Base-by-base conservation (phyloP, 2,329 filamentous ascomycete species). In the Botryosphaeria agaves region DNA sequence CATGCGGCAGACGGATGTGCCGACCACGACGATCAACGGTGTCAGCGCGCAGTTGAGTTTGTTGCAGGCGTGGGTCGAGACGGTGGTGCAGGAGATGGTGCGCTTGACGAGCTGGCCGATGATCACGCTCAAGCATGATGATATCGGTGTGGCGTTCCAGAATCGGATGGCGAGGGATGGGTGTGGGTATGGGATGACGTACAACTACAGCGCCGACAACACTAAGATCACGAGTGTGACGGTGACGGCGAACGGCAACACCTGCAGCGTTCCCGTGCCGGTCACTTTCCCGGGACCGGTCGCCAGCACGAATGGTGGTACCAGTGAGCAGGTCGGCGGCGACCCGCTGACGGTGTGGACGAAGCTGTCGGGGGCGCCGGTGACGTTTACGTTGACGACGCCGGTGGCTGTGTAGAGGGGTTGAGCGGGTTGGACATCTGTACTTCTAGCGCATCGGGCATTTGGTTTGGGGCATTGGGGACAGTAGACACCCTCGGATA, bases 21-120 rank as follows among this genome's bases (percentile, higher is more conserved):
- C 49, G 2, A 42, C 47, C 3, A 59, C 61, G 28, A 62, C 56
- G 7, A 52, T 71, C 29, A 67, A 68, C 34, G 55, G 58, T 11
- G 49, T 59, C 9, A 46, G 49, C 1, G 56, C 49, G 3, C 52
- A 61, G 36, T 53, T 62, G 33, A 68, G 66, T 2, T 57, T 72
- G 12, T 55, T 71, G 37, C 65, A 69, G 47, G 62, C 60, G 8
- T 72, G 68, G 68, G 56, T 63, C 12, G 67, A 72, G 47, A 57
- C 54, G 2, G 46, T 67, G 14, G 56, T 62, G 2, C 55, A 62
- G 38, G 68, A 72, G 39, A 60, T 72, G 41, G 52, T 55, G 26
- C 59, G 68, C 26, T 52, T 72, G 38, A 60, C 55, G 20, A 45
- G 53, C 21, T 71, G 66, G 66, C 65, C 66, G 1, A 45, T 72